Evolutionary conservation across 2,329 filamentous ascomycete genomes (phyloP).

Genomic region (Chaetoscypha palmicola): DNA sequence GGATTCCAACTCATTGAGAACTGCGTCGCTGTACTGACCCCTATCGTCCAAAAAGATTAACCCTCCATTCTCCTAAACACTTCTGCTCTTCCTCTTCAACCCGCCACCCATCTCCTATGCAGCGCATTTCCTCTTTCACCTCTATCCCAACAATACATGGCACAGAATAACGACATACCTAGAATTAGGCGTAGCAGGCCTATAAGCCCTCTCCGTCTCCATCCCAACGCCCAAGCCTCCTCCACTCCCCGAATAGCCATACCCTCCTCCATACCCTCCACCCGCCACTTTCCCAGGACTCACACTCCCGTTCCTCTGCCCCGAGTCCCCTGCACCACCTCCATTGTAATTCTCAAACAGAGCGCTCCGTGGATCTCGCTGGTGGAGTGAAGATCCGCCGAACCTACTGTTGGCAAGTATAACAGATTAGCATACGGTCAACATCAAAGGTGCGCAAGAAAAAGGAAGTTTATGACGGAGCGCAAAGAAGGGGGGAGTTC

Average conservation of each 20-base stretch:
- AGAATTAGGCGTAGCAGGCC: constrained; percentile 65
- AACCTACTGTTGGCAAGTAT: constrained; percentile 55
- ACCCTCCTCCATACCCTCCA: constrained; percentile 44
- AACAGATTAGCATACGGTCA: no score
- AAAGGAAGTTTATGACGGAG: no score
- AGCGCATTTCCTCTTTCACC: no score
- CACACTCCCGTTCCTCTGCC: constrained; percentile 25
- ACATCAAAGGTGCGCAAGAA: no score
- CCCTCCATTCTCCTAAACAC: not conserved
- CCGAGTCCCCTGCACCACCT: constrained; percentile 33
- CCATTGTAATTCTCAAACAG: constrained; percentile 70
- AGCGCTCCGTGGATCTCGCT: constrained; percentile 64
- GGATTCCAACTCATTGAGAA: constrained; percentile 87
- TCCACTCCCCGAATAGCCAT: constrained; percentile 29
- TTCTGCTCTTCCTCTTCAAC: no score
- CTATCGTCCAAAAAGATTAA: constrained; percentile 34
- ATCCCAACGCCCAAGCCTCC: constrained; percentile 18
- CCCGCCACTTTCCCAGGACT: constrained; percentile 39
- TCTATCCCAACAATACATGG: no score
- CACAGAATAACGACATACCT: no score
- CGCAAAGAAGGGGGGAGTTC: constrained; percentile 1
- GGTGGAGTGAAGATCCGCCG: constrained; percentile 60
- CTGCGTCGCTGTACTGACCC: constrained; percentile 87
- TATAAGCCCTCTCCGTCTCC: constrained; percentile 37
- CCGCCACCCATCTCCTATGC: no score